These are phyloP conservation scores for Jimgerdemannia lactiflua DNA, from an alignment of 192 early-diverging fungal species.

Conservation along the genomic window DNA sequence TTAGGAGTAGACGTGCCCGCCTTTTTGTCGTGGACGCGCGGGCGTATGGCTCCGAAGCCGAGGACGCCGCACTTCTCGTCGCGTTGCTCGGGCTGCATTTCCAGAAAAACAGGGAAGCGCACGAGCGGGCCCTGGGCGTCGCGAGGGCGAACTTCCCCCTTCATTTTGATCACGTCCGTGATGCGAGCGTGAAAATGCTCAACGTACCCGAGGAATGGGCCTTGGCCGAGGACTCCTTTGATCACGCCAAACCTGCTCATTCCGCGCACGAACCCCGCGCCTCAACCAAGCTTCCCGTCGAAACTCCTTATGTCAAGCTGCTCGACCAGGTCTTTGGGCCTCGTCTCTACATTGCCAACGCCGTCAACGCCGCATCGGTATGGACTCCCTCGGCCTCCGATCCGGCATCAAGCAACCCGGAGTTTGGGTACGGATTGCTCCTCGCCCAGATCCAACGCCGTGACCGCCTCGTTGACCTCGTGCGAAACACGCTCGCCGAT, in stretches of 20 bases:
- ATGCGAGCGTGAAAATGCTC: neutral
- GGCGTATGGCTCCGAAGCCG: neutral
- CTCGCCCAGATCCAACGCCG: conserved; percentile 68
- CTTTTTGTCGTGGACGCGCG: conserved; percentile 14
- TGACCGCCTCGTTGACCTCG: conserved; percentile 56
- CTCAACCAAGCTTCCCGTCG: conserved; percentile 34
- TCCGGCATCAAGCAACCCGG: conserved; percentile 61
- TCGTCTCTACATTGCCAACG: conserved; percentile 81
- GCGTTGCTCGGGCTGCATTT: neutral
- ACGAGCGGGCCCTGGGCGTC: neutral
- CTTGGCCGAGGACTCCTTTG: neutral
- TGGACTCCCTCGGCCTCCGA: conserved; percentile 60
- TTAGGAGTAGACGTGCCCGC: conserved; percentile 17
- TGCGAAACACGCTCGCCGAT: conserved; percentile 55
- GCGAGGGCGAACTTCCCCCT: neutral
- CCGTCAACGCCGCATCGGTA: conserved; percentile 62
- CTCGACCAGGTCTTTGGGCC: conserved; percentile 74
- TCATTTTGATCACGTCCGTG: neutral
- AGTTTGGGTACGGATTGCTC: conserved; percentile 85
- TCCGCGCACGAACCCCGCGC: conserved; percentile 18
- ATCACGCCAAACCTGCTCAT: conserved; percentile 32
- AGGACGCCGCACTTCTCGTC: neutral
- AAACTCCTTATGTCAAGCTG: conserved; percentile 81
- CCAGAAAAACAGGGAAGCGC: neutral
- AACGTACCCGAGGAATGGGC: neutral